Evolutionary conservation across 768 basidiomycete species (phyloP), one percentile per base, ranked within the genome.

Genomic region (Russula emetica): DNA sequence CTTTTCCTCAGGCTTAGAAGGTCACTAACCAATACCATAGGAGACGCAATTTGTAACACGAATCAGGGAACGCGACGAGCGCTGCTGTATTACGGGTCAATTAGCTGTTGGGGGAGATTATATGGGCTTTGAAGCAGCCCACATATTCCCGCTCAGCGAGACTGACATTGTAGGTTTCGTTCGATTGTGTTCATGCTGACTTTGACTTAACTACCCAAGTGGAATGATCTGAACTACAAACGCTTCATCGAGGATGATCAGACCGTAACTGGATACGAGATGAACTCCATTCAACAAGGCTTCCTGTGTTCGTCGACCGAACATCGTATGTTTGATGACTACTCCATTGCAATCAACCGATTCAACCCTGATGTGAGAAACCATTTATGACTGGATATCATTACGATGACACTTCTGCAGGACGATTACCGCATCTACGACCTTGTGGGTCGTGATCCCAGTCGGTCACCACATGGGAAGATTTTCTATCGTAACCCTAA

Each of bases 361-460:
- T 30, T 58, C 28, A 47, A 44, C 28, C 42, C 28, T 5, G 42
- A 45, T 18, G 42, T 57, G 24, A 55, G 36, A 5, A 16, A 4
- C 22, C 24, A 9, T 38, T 13, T 16, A 11, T 30, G 16, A 18
- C 18, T 8, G 10, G n/a, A 9, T 11, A 9, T 47, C 30, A 30
- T 24, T 10, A 20, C 28, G 26, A n/a, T 24, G 32, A 49, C 22
- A 4, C 2, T 40, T 20, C 28, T 50, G 14, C 10, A 40, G 58
- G 58, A 59, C 26, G 38, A 59, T 42, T 24, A 52, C 50, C 26
- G 28, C 18, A 52, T 60, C 42, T 60, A 40, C 34, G 58, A 52
- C 50, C 52, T 52, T 24, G 59, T 60, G 13, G 50, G 59, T 5
- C 59, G 28, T 5, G 28, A 42, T 42, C 38, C n/a, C 5, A 13